Percentiles rank a stretch among this genome's conserved stretches.
Evolutionary conservation across 2,329 filamentous ascomycete species (phyloP).

Genomic region (Penicillium brevicompactum): DNA sequence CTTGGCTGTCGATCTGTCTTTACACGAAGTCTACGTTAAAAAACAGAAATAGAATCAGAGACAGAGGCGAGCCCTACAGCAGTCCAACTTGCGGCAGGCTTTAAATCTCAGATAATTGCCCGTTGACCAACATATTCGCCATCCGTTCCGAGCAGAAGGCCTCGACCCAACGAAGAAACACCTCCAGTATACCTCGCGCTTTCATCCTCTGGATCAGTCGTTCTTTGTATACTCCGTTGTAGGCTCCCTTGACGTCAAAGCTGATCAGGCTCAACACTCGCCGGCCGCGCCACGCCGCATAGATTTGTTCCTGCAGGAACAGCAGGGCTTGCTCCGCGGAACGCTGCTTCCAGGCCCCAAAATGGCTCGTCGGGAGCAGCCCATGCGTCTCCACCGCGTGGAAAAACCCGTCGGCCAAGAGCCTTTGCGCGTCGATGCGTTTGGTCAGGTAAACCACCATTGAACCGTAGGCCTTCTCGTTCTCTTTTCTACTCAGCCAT

Average conservation of each 20-base stretch:
- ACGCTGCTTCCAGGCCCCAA: slow-evolving; percentile 40
- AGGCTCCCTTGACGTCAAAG: too few relatives aligned
- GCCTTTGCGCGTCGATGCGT: slow-evolving; percentile 22
- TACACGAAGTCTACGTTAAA: slow-evolving; percentile 5
- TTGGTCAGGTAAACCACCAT: slow-evolving; percentile 28
- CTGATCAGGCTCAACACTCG: too few relatives aligned
- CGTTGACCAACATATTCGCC: slow-evolving; percentile 24
- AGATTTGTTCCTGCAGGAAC: slow-evolving; percentile 30
- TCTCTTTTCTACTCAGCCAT: slow-evolving; percentile 27
- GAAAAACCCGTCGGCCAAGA: slow-evolving; percentile 23
- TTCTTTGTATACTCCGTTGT: slow-evolving; percentile 37
- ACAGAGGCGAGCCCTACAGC: slow-evolving; percentile 26
- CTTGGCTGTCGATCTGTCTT: too few relatives aligned
- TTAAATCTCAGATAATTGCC: slow-evolving; percentile 17
- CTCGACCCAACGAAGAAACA: slow-evolving; percentile 26
- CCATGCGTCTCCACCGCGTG: slow-evolving; percentile 28
- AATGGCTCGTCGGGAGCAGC: too few relatives aligned
- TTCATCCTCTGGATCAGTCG: slow-evolving; percentile 36
- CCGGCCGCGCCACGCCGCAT: slow-evolving; percentile 28
- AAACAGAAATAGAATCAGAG: slow-evolving; percentile 1
- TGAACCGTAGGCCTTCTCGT: slow-evolving; percentile 17
- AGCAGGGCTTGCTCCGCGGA: slow-evolving; percentile 39
- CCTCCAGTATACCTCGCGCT: slow-evolving; percentile 29
- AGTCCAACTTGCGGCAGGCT: slow-evolving; percentile 19
- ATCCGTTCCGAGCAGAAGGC: slow-evolving; percentile 29